These are phyloP conservation scores for Chlamydomonas applanata DNA, from an alignment of 139 green algal genomes.

Conservation along the genomic window DNA sequence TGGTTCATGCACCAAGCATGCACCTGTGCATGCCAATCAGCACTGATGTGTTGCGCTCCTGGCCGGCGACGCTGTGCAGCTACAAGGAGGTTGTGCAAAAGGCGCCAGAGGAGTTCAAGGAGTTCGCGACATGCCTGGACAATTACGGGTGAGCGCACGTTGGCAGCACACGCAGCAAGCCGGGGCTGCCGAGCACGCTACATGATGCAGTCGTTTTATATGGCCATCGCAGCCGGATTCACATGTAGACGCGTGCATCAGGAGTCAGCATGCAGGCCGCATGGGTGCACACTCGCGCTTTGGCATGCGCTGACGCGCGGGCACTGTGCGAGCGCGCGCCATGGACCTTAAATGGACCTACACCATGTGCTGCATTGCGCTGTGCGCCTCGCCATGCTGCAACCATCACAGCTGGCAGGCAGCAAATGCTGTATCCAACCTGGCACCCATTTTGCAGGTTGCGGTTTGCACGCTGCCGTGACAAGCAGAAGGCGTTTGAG, in stretches of 20 bases:
- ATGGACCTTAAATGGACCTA: too few relatives aligned
- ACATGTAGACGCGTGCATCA: too few relatives aligned
- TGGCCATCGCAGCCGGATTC: too few relatives aligned
- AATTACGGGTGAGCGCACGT: conserved; percentile 47
- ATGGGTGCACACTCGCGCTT: too few relatives aligned
- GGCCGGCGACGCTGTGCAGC: conserved; percentile 8
- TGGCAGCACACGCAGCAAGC: too few relatives aligned
- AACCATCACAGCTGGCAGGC: too few relatives aligned
- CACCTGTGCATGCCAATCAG: background rate
- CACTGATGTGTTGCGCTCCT: background rate
- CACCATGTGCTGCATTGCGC: background rate
- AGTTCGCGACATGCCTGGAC: conserved; percentile 48
- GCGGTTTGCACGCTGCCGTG: conserved; percentile 42
- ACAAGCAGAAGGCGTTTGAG: conserved; percentile 55
- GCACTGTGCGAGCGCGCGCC: too few relatives aligned
- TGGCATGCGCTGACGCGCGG: too few relatives aligned
- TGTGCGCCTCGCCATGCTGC: background rate
- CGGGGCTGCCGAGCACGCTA: too few relatives aligned
- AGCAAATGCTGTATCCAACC: too few relatives aligned
- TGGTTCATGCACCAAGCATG: background rate
- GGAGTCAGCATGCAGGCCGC: too few relatives aligned
- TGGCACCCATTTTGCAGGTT: conserved; percentile 26
- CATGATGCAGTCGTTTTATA: too few relatives aligned
- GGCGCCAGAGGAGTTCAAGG: conserved; percentile 45
- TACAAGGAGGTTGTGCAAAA: conserved; percentile 50